Conservation (phyloP, 1,139 yeast species). For the Tardiomyces digboiensis region DNA sequence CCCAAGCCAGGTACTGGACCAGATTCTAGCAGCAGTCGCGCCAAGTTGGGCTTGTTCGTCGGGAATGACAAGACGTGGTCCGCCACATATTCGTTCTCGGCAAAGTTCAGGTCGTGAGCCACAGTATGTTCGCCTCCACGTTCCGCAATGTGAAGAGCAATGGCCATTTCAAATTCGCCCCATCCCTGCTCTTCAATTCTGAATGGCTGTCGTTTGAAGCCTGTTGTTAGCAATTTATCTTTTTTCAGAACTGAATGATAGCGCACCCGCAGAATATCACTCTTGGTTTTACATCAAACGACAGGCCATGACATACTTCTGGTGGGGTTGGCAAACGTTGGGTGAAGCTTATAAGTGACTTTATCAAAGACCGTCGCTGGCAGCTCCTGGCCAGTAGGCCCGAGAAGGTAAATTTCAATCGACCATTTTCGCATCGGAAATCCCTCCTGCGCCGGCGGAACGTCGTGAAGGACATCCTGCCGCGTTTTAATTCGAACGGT, state of each 20-base stretch:
- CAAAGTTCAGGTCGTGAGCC: conserved; percentile 83
- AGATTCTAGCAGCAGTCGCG: conserved; percentile 64
- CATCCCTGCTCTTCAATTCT: conserved; percentile 90
- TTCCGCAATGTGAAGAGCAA: conserved; percentile 69
- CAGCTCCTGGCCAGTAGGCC: conserved; percentile 70
- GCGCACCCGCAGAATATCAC: no score
- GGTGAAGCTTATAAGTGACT: conserved; percentile 90
- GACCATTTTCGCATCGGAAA: conserved; percentile 98
- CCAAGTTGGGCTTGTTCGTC: conserved; percentile 62
- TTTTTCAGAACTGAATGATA: no score
- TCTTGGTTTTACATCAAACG: no score
- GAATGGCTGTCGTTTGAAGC: conserved; percentile 81
- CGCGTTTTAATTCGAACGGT: conserved; percentile 83
- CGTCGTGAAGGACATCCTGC: conserved; percentile 75
- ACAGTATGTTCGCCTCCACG: conserved; percentile 83
- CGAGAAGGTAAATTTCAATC: conserved; percentile 63
- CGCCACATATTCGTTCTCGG: conserved; percentile 62
- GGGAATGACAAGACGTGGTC: conserved; percentile 77
- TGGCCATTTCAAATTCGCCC: conserved; percentile 95
- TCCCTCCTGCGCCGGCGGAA: conserved; percentile 80
- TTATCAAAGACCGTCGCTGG: conserved; percentile 88
- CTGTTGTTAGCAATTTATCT: conserved; percentile 9
- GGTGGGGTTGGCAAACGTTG: conserved; percentile 86
- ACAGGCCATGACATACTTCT: conserved; percentile 36
- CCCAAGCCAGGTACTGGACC: conserved; percentile 60